Conservation (phyloP, 345 rosid genomes). For the Linum lewisii region DNA sequence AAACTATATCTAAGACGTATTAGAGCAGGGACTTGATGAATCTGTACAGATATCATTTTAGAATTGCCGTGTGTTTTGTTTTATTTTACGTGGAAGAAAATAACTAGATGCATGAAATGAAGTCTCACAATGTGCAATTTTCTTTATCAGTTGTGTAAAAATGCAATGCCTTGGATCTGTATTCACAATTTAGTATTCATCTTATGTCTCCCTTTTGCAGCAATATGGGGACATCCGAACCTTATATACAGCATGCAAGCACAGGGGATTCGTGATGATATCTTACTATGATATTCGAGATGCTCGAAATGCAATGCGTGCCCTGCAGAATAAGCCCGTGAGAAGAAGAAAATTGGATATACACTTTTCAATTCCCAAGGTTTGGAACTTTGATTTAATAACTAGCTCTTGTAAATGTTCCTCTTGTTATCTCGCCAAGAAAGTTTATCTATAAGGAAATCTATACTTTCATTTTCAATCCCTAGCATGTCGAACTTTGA, state of each 20-base stretch:
- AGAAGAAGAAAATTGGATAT: conserved; percentile 70
- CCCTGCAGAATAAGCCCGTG: conserved; percentile 53
- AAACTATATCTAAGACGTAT: too few species aligned
- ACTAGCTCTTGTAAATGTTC: too few species aligned
- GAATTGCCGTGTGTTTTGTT: too few species aligned
- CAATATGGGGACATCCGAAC: conserved; percentile 68
- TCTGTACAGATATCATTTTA: too few species aligned
- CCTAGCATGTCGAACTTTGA: too few species aligned
- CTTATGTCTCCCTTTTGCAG: conserved; percentile 24
- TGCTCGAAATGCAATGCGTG: conserved; percentile 73
- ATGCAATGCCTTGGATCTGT: not conserved
- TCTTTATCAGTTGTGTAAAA: too few species aligned
- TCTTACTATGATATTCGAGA: conserved; percentile 74
- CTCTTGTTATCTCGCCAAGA: not conserved
- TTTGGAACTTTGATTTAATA: conserved; percentile 7
- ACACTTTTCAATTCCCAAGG: conserved; percentile 84
- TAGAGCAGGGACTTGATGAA: too few species aligned
- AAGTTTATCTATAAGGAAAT: too few species aligned
- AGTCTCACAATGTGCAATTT: too few species aligned
- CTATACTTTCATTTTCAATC: too few species aligned
- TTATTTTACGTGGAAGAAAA: too few species aligned
- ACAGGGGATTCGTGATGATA: conserved; percentile 75
- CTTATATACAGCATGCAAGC: conserved; percentile 70
- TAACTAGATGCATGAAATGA: too few species aligned
- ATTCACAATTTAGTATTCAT: not conserved